Evolutionary conservation across 1,284 basidiomycete species (phyloP), one percentile per base, ranked within the genome.

Genomic region (Ustilago cynodontis): DNA sequence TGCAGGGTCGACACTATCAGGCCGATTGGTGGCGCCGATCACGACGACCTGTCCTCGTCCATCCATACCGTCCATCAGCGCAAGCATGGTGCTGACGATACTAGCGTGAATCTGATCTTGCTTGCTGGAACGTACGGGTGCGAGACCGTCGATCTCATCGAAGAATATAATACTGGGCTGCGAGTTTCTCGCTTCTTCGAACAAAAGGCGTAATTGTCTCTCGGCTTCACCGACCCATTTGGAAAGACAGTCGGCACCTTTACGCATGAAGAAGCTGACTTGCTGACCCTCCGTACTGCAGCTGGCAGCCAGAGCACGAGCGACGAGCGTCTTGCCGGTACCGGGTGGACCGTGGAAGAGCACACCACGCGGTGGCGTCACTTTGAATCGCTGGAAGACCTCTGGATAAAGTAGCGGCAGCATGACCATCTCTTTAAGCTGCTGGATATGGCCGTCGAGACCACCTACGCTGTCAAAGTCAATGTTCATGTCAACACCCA

Each of bases 161-260:
- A 96, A 96, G 87, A 96, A 96, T 81, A 96, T 95, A 84, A 96
- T 99, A 77, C 92, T 93, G 0, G 97, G 97, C 84, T 99, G 96
- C 59, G 91, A 92, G 62, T 92, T 92, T 50, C 92, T 90, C 1
- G 97, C 97, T 88, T 99, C 97, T 79, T 99, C 96, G 86, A 99
- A 99, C 10, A 99, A 89, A 59, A 99, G 89, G 1, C 97, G 91
- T 7, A 99, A 89, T 86, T 99, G 97, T 3, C 97, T 91, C 85
- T 99, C 97, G 2, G 97, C 97, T 87, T 99, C 97, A 66, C 97
- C 97, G 13, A 99, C 96, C 97, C 97, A 99, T 88, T 99, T 99
- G 8, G 94, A 97, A 28, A 99, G 89, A 79, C 94, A 95, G 86
- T 99, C 97, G 24, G 97, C 97, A 43, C 97, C 97, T 87, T 99